These are phyloP conservation scores for Nakazawaea wickerhamii DNA, from an alignment of 805 yeast genomes.

Conservation along the genomic window DNA sequence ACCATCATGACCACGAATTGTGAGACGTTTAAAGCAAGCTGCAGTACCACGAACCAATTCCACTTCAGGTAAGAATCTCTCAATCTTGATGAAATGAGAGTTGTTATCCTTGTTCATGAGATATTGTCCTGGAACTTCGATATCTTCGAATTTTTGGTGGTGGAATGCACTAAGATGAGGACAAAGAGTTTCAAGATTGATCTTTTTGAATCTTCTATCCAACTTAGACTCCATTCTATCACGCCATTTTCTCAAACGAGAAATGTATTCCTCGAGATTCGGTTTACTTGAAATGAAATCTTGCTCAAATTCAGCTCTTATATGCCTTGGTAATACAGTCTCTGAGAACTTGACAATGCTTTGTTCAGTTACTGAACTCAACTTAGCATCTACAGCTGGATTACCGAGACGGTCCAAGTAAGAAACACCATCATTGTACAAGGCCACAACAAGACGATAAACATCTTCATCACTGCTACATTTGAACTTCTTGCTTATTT, in stretches of 20 bases:
- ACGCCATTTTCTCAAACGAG: slow-evolving; percentile 85
- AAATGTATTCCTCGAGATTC: slow-evolving; percentile 79
- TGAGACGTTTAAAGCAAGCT: slow-evolving; percentile 82
- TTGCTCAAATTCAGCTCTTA: slow-evolving; percentile 82
- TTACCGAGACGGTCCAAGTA: slow-evolving; percentile 80
- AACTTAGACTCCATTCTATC: slow-evolving; percentile 87
- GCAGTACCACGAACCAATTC: slow-evolving; percentile 87
- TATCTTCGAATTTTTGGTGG: slow-evolving; percentile 96
- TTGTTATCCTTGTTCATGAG: slow-evolving; percentile 82
- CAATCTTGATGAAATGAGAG: slow-evolving; percentile 88
- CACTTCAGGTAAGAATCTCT: slow-evolving; percentile 83
- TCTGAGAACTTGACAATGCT: slow-evolving; percentile 88
- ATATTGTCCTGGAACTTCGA: slow-evolving; percentile 97
- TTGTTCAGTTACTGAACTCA: slow-evolving; percentile 89
- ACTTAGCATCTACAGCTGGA: slow-evolving; percentile 81
- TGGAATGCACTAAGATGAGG: slow-evolving; percentile 97
- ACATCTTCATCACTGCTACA: slow-evolving; percentile 95
- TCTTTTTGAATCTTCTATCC: slow-evolving; percentile 75
- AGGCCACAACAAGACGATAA: slow-evolving; percentile 85
- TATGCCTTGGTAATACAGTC: slow-evolving; percentile 82
- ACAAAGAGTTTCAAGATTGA: slow-evolving; percentile 83
- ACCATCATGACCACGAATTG: slow-evolving; percentile 92
- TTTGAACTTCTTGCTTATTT: slow-evolving; percentile 88
- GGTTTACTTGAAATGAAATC: slow-evolving; percentile 89
- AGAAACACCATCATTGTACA: slow-evolving; percentile 89